These are phyloP conservation scores for Pseudogymnoascus destructans DNA, from an alignment of 2,329 filamentous ascomycete genomes.

Conservation along the genomic window DNA sequence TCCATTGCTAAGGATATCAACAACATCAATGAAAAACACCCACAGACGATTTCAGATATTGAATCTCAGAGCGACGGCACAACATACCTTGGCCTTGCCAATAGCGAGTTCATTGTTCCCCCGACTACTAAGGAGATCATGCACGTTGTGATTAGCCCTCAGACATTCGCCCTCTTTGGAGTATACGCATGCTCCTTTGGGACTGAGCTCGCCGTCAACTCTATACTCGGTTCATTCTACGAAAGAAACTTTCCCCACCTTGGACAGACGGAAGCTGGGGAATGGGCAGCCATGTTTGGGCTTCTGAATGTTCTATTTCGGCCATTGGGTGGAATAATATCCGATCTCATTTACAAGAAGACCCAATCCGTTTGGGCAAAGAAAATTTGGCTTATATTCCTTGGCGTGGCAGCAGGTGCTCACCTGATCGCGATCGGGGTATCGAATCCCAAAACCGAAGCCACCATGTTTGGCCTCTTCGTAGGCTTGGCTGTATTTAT, in stretches of 20 bases:
- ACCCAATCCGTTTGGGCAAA: slow-evolving; percentile 40
- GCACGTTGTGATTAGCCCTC: slow-evolving; percentile 36
- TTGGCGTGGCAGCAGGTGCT: slow-evolving; percentile 40
- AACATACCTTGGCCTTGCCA: slow-evolving; percentile 42
- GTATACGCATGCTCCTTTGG: slow-evolving; percentile 54
- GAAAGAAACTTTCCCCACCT: slow-evolving; percentile 45
- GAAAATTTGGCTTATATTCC: slow-evolving; percentile 43
- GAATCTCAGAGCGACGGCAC: slow-evolving; percentile 28
- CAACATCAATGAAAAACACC: slow-evolving; percentile 14
- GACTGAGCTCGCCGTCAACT: slow-evolving; percentile 48
- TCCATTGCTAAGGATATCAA: slow-evolving; percentile 28
- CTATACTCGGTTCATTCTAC: slow-evolving; percentile 46
- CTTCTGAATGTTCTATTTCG: slow-evolving; percentile 58
- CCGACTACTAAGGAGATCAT: slow-evolving; percentile 40
- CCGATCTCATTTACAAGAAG: slow-evolving; percentile 29
- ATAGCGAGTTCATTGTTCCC: slow-evolving; percentile 39
- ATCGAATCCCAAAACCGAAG: slow-evolving; percentile 43
- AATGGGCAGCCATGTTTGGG: slow-evolving; percentile 62
- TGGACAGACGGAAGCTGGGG: slow-evolving; percentile 41
- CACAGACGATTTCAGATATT: slow-evolving; percentile 27
- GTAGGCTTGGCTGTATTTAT: slow-evolving; percentile 65
- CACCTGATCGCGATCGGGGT: slow-evolving; percentile 47
- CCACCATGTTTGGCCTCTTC: slow-evolving; percentile 60
- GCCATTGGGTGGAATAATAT: slow-evolving; percentile 48
- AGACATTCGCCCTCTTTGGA: slow-evolving; percentile 40